Evolutionary conservation across 2,329 filamentous ascomycete genomes (phyloP).

Genomic region (Aplosporella prunicola): DNA sequence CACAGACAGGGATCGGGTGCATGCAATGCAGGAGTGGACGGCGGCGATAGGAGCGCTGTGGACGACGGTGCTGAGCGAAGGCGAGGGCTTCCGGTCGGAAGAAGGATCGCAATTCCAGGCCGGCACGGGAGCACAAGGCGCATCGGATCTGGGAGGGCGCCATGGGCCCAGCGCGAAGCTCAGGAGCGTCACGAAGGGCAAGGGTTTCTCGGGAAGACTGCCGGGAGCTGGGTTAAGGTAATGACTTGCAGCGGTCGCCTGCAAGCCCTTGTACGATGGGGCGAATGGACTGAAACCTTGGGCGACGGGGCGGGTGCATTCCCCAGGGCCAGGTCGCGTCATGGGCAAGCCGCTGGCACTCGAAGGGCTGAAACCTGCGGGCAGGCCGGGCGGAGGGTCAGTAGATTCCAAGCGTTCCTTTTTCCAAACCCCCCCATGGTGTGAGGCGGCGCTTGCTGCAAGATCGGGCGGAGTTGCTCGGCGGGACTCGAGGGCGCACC

Average conservation of each 20-base stretch:
- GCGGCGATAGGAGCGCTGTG: slow-evolving; percentile 61
- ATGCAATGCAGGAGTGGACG: slow-evolving; percentile 64
- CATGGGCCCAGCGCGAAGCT: slow-evolving; percentile 21
- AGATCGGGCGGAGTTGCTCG: slow-evolving; percentile 9
- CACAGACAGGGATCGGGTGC: slow-evolving; percentile 63
- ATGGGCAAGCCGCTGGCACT: slow-evolving; percentile 9
- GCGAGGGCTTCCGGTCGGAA: slow-evolving; percentile 57
- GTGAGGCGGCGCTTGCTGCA: slow-evolving; percentile 8
- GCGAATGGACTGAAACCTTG: slow-evolving; percentile 4
- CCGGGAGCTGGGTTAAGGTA: slow-evolving; percentile 28
- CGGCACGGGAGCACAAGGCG: slow-evolving; percentile 13
- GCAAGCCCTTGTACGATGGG: slow-evolving; percentile 16
- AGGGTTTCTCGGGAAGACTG: slow-evolving; percentile 27
- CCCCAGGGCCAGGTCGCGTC: slow-evolving; percentile 5
- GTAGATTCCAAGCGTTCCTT: slow-evolving; percentile 8
- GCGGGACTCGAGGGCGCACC: slow-evolving; percentile 2
- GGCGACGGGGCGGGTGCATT: slow-evolving; percentile 5
- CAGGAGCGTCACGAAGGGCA: slow-evolving; percentile 26
- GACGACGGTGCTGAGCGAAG: slow-evolving; percentile 63
- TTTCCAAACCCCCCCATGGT: slow-evolving; percentile 7
- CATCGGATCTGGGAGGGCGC: slow-evolving; percentile 17
- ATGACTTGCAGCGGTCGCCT: slow-evolving; percentile 29
- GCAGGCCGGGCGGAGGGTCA: neutral
- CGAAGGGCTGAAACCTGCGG: slow-evolving; percentile 11
- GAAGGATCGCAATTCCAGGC: slow-evolving; percentile 29